These are phyloP conservation scores for Tetrapyrgos nigripes DNA, from an alignment of 1,284 basidiomycete species.

Conservation along the genomic window DNA sequence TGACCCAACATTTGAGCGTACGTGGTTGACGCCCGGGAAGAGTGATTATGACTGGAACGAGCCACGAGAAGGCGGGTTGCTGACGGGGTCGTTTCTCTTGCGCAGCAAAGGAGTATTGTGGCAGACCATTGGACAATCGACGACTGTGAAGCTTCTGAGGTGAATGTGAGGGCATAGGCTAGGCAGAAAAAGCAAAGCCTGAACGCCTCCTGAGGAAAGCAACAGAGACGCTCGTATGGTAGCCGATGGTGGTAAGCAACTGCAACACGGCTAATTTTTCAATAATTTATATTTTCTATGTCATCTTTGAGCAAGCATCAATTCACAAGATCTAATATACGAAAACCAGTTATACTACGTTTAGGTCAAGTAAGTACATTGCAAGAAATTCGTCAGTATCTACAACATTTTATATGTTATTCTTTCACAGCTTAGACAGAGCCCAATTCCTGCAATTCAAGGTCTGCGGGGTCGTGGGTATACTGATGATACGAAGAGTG, in stretches of 20 bases:
- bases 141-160: not conserved
- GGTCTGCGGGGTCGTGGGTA: constrained; percentile 89
- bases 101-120: constrained; percentile 64
- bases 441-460: constrained; percentile 77
- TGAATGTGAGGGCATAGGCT: not conserved
- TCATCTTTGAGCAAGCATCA: not conserved
- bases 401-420: not conserved
- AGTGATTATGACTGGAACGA: constrained; percentile 61
- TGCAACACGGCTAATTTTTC: not conserved
- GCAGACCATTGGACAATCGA: constrained; percentile 55
- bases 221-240: not conserved
- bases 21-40: constrained; percentile 63
- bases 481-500: constrained; percentile 80
- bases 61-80: constrained; percentile 55
- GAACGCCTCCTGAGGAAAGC: not conserved
- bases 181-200: constrained; percentile 4
- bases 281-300: not conserved
- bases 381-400: not conserved
- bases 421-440: constrained; percentile 44
- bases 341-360: not conserved
- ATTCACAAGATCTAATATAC: not conserved
- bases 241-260: not conserved
- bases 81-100: constrained; percentile 71
- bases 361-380: not conserved
- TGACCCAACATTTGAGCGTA: constrained; percentile 58